phyloP scores from a whole-genome alignment of 805 yeast species.

The Sugiyamaella chiloensis region DNA sequence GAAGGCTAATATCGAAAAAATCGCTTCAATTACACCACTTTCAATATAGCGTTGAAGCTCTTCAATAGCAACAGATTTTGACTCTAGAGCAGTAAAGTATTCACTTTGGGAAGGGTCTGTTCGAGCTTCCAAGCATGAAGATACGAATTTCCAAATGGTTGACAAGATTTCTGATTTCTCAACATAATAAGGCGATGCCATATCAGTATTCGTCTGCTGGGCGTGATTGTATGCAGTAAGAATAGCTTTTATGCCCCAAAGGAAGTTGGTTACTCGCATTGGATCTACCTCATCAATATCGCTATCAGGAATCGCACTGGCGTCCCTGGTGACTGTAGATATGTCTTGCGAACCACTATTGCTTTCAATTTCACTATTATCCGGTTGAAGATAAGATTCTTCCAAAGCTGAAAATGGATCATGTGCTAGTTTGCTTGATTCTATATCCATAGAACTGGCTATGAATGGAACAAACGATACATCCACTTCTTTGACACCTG shows the following conservation, averaged over 20 bases:
- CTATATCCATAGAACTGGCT: not conserved
- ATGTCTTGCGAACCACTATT: not conserved
- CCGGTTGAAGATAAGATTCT: not conserved
- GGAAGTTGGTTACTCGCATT: constrained; percentile 16
- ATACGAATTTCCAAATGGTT: constrained; percentile 22
- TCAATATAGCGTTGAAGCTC: constrained; percentile 20
- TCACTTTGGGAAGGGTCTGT: constrained; percentile 1
- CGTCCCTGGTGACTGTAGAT: not conserved
- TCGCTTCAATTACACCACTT: constrained; percentile 20
- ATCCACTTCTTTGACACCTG: not conserved
- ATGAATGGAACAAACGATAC: not conserved
- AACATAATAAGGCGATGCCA: constrained; percentile 1
- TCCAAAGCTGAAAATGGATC: constrained; percentile 6
- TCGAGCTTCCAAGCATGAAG: constrained; percentile 13
- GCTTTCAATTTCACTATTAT: not conserved
- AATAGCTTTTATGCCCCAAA: constrained; percentile 23
- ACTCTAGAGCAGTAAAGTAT: constrained; percentile 14
- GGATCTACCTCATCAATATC: constrained; percentile 15
- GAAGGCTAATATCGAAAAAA: constrained; percentile 22
- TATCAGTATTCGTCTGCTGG: constrained; percentile 8
- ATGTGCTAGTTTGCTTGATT: not conserved
- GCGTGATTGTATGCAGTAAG: constrained; percentile 21
- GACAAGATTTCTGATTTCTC: constrained; percentile 15
- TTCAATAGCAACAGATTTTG: constrained; percentile 18
- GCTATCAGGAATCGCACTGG: not conserved